Evolutionary conservation across 2,329 filamentous ascomycete species (phyloP), one percentile per base, ranked within the genome.

Genomic region (Dactylellina sp.): DNA sequence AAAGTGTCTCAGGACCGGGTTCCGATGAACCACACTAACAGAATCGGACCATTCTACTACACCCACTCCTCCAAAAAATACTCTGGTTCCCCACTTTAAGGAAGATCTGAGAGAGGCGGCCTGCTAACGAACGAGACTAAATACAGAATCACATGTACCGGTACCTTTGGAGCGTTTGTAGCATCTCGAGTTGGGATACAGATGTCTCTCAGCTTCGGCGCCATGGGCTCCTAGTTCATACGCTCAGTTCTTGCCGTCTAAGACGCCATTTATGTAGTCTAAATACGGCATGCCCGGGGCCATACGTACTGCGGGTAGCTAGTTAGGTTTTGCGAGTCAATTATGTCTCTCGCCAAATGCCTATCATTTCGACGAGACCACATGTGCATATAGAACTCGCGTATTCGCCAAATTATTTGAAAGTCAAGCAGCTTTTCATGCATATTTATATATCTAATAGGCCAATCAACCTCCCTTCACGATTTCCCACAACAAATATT

Each of bases 1-100:
- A 28, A 71, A 47, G 49, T 72, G 68, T 72, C 68, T 72, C 60
- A 72, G 68, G 47, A 72, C 68, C 39, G 28, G 68, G 68, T 65
- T 72, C 37, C 25, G 25, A 42, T 20, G 60, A 57, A 42, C 60
- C 60, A 63, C 66, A 72, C 68, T 65, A 65, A 59, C 49, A 44
- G 5, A 57, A 12, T 52, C 25, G 32, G 46, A 16, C n/a, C 53
- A 32, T 53, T 57, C 22, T 57, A n/a, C n/a, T n/a, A 39, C 63
- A 65, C 60, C 64, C 68, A 59, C 28, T 60, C 35, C 39, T 32
- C 47, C 64, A 39, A 47, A 72, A 71, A 62, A 71, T 71, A 71
- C 62, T 28, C 49, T 57, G 56, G 20, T 57, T 65, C 50, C 22
- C 62, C 60, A 59, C 62, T 52, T 18, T 22, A 2, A 25, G 20